Evolutionary conservation across 208 protist species (phyloP).

Genomic region (Wallacemonas sp.): DNA sequence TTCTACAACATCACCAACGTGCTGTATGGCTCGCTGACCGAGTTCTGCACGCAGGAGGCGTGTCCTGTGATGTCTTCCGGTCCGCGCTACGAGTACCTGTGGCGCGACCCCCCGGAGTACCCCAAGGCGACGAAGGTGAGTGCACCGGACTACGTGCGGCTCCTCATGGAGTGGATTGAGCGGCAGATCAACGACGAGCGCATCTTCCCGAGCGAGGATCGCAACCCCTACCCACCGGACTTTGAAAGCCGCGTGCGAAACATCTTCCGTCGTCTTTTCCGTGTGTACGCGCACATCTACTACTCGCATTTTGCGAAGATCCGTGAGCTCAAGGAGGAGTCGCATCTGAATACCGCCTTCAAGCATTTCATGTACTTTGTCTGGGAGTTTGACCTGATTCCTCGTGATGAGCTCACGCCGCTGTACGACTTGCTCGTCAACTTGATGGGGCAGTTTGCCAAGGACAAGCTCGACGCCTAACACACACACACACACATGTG

Average conservation of each 20-base stretch:
- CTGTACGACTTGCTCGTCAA: slow-evolving; percentile 83
- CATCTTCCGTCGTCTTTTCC: slow-evolving; percentile 98
- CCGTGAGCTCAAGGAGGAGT: slow-evolving; percentile 94
- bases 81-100: slow-evolving; percentile 96
- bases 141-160: slow-evolving; percentile 97
- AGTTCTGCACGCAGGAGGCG: slow-evolving; percentile 96
- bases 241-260: slow-evolving; percentile 91
- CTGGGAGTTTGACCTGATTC: slow-evolving; percentile 89
- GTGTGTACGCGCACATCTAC: slow-evolving; percentile 99
- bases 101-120: slow-evolving; percentile 95
- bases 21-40: slow-evolving; percentile 98
- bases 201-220: slow-evolving; percentile 96
- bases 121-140: slow-evolving; percentile 95
- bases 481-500: too few relatives aligned
- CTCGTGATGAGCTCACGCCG: slow-evolving; percentile 77
- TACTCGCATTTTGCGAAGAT: slow-evolving; percentile 98
- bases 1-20: slow-evolving; percentile 99
- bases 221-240: slow-evolving; percentile 85
- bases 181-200: slow-evolving; percentile 95
- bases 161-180: slow-evolving; percentile 99
- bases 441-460: slow-evolving; percentile 80
- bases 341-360: slow-evolving; percentile 98
- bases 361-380: slow-evolving; percentile 94
- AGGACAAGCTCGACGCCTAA: slow-evolving; percentile 55
- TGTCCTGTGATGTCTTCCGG: slow-evolving; percentile 98